Evolutionary conservation across 257 asterid genomes (phyloP).

Genomic region (Vinca minor): DNA sequence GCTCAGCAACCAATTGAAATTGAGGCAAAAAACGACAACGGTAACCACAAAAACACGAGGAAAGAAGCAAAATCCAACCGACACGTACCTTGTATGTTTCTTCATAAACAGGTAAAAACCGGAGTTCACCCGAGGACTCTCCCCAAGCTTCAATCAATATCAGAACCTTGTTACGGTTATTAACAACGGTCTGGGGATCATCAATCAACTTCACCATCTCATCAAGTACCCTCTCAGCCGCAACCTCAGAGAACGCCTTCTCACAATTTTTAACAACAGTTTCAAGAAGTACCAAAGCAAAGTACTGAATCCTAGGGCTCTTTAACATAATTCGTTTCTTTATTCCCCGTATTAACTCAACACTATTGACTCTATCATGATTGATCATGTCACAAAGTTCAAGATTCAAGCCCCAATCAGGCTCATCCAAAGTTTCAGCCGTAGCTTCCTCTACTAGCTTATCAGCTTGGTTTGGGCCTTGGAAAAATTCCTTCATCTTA

Average conservation of each 20-base stretch:
- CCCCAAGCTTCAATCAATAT: slow-evolving; percentile 95
- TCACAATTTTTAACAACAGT: slow-evolving; percentile 94
- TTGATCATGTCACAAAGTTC: slow-evolving; percentile 97
- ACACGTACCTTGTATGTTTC: slow-evolving; percentile 94
- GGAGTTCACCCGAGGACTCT: slow-evolving; percentile 85
- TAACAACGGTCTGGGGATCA: slow-evolving; percentile 93
- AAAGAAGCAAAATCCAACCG: too few relatives aligned
- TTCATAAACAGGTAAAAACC: slow-evolving; percentile 94
- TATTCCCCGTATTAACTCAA: slow-evolving; percentile 71
- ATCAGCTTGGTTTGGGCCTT: slow-evolving; percentile 89
- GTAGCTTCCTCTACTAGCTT: slow-evolving; percentile 97
- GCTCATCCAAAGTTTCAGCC: slow-evolving; percentile 77
- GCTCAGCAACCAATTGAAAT: too few relatives aligned
- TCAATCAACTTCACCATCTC: slow-evolving; percentile 99
- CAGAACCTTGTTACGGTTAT: slow-evolving; percentile 85
- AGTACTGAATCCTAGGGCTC: slow-evolving; percentile 77
- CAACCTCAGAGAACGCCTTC: slow-evolving; percentile 92
- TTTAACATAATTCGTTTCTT: slow-evolving; percentile 78
- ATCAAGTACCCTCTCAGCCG: slow-evolving; percentile 92
- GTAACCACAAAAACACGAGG: too few relatives aligned
- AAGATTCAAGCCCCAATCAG: slow-evolving; percentile 94
- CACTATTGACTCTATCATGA: slow-evolving; percentile 63
- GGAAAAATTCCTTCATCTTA: slow-evolving; percentile 95
- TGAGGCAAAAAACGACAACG: too few relatives aligned
- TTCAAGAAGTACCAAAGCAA: slow-evolving; percentile 87